Percentiles rank a stretch among this genome's conserved stretches.
Evolutionary conservation across 2,329 filamentous ascomycete species (phyloP).

Genomic region (Pestalotiopsis sp.): DNA sequence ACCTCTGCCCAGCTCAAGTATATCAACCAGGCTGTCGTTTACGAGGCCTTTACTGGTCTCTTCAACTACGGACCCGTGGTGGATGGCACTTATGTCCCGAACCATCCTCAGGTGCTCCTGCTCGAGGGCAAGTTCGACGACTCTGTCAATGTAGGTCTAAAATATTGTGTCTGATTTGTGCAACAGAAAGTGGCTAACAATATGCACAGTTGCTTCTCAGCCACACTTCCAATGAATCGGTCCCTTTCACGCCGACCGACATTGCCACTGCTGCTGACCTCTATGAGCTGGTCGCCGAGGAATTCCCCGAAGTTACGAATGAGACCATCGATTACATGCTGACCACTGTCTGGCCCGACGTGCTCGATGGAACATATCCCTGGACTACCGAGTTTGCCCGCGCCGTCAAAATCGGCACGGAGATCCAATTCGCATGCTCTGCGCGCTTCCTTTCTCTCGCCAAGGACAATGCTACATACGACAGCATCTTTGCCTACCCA

Average conservation of each 20-base stretch:
- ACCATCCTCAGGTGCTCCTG: conserved; percentile 7
- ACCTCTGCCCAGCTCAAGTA: conserved; percentile 10
- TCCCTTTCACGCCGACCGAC: conserved; percentile 40
- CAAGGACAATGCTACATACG: conserved; percentile 47
- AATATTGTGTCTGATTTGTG: background rate
- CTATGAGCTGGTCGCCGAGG: conserved; percentile 15
- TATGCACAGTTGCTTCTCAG: conserved; percentile 17
- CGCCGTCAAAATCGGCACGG: conserved; percentile 41
- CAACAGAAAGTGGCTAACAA: background rate
- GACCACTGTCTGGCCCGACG: conserved; percentile 49
- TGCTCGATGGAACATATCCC: conserved; percentile 41
- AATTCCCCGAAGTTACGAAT: conserved; percentile 21
- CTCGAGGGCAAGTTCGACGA: conserved; percentile 8
- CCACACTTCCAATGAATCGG: conserved; percentile 51
- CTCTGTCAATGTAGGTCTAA: conserved; percentile 11
- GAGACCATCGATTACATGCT: conserved; percentile 41
- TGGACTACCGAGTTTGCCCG: conserved; percentile 49
- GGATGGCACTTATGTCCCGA: conserved; percentile 13
- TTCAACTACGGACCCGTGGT: conserved; percentile 13
- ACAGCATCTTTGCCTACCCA: conserved; percentile 54
- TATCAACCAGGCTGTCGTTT: conserved; percentile 12
- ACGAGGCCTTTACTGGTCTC: background rate
- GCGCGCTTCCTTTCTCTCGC: conserved; percentile 51
- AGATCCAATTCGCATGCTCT: conserved; percentile 52
- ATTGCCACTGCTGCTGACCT: conserved; percentile 38